Percentiles rank a stretch among this genome's conserved stretches.
phyloP scores from a whole-genome alignment of 176 grass and related monocot genomes.

The Eleusine indica region DNA sequence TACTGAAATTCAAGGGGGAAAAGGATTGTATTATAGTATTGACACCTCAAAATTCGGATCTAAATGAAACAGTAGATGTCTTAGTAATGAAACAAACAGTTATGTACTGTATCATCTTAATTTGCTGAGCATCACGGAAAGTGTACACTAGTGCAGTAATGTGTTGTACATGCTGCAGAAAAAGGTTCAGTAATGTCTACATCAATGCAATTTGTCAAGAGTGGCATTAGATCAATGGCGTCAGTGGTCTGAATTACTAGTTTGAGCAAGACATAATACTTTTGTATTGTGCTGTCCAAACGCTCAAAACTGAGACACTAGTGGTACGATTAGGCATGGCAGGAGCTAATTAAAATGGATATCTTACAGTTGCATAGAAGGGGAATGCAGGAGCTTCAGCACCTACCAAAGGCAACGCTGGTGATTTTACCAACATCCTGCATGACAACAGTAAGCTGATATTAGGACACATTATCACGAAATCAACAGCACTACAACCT shows the following conservation, averaged over 20 bases:
- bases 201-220: background rate
- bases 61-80: too few species aligned
- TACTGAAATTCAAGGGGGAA: background rate
- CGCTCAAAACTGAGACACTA: background rate
- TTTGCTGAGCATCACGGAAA: background rate
- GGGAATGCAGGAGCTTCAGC: constrained; percentile 35
- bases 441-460: background rate
- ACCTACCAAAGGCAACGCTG: constrained; percentile 35
- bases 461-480: background rate
- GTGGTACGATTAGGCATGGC: background rate
- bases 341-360: constrained; percentile 4
- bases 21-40: too few species aligned
- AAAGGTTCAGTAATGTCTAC: background rate
- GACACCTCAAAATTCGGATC: too few species aligned
- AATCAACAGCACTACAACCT: background rate
- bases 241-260: background rate
- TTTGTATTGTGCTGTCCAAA: background rate
- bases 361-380: constrained; percentile 57
- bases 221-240: background rate
- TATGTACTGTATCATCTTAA: background rate
- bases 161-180: background rate
- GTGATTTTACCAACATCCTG: constrained; percentile 50
- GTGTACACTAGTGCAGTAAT: background rate
- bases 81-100: too few species aligned
- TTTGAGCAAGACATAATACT: background rate